Conservation (phyloP, 2,329 filamentous ascomycete species). For the Diaporthe australafricana region DNA sequence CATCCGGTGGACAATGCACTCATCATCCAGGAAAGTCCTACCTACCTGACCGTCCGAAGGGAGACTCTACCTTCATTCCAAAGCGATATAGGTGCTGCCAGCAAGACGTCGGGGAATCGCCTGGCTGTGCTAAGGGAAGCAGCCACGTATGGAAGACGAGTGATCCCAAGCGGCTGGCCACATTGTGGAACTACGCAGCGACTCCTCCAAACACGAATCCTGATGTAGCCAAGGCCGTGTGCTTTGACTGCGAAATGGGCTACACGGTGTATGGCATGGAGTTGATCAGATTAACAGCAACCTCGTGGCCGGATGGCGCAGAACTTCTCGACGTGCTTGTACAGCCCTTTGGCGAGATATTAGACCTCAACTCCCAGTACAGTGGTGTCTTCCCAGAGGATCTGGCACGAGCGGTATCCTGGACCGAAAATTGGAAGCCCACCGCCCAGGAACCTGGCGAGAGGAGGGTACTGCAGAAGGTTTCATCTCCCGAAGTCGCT, state of each 20-base stretch:
- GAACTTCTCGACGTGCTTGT: slow-evolving; percentile 87
- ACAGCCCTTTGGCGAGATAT: slow-evolving; percentile 81
- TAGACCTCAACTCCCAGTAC: slow-evolving; percentile 93
- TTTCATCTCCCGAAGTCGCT: slow-evolving; percentile 79
- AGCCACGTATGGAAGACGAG: slow-evolving; percentile 91
- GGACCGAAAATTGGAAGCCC: slow-evolving; percentile 47
- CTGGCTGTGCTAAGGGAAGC: slow-evolving; percentile 77
- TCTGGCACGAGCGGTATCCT: slow-evolving; percentile 75
- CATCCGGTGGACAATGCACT: slow-evolving; percentile 81
- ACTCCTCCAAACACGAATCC: slow-evolving; percentile 76
- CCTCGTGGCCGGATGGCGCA: slow-evolving; percentile 84
- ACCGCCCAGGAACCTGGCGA: slow-evolving; percentile 41
- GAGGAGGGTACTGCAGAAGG: slow-evolving; percentile 72
- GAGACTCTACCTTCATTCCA: slow-evolving; percentile 67
- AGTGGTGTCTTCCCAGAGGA: slow-evolving; percentile 88
- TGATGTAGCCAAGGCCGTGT: slow-evolving; percentile 72
- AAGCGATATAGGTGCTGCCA: slow-evolving; percentile 84
- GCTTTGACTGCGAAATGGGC: slow-evolving; percentile 98
- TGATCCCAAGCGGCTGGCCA: slow-evolving; percentile 80
- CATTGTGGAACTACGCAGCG: slow-evolving; percentile 80
- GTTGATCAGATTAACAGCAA: slow-evolving; percentile 88
- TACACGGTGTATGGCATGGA: slow-evolving; percentile 92
- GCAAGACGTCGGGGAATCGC: slow-evolving; percentile 75
- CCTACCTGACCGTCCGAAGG: slow-evolving; percentile 66
- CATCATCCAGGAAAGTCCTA: slow-evolving; percentile 83